Percentiles rank a stretch among this genome's conserved stretches.
Evolutionary conservation across 768 basidiomycete species (phyloP).

Genomic region (Agrocybe praecox): DNA sequence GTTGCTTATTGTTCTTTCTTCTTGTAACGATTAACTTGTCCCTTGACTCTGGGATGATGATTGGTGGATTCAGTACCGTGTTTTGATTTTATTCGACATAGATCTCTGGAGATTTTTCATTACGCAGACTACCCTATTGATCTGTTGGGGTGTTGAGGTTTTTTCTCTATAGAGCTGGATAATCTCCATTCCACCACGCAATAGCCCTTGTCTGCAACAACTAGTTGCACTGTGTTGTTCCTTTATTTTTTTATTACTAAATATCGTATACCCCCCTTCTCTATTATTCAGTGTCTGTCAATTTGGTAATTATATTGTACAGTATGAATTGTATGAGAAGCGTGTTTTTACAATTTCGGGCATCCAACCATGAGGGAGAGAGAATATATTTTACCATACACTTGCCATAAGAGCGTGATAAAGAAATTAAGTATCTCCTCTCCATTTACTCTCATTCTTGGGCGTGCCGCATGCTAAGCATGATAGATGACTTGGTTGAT

Average conservation of each 20-base stretch:
- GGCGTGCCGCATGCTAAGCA: constrained; percentile 66
- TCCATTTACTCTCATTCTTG: constrained; percentile 36
- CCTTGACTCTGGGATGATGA: constrained; percentile 11
- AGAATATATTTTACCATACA: too few relatives aligned
- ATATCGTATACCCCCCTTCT: constrained; percentile 21
- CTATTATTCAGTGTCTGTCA: constrained; percentile 3
- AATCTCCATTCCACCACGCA: constrained; percentile 15
- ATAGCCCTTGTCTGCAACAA: constrained; percentile 11
- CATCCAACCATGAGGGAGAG: neutral
- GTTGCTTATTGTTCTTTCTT: constrained; percentile 13
- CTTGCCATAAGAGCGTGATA: too few relatives aligned
- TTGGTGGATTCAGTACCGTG: constrained; percentile 15
- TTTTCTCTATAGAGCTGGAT: constrained; percentile 28
- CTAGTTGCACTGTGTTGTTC: constrained; percentile 17
- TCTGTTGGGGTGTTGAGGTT: constrained; percentile 21
- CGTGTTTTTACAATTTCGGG: neutral
- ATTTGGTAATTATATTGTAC: neutral
- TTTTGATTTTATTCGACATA: constrained; percentile 3
- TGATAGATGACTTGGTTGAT: constrained; percentile 53
- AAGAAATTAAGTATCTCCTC: neutral
- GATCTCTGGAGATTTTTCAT: constrained; percentile 27
- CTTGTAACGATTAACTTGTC: constrained; percentile 1
- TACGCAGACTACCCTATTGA: constrained; percentile 17
- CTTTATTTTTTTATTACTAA: constrained; percentile 16
- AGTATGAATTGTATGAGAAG: constrained; percentile 1